Evolutionary conservation across 2,329 filamentous ascomycete genomes (phyloP).

Genomic region (Colletotrichum zoysiae): DNA sequence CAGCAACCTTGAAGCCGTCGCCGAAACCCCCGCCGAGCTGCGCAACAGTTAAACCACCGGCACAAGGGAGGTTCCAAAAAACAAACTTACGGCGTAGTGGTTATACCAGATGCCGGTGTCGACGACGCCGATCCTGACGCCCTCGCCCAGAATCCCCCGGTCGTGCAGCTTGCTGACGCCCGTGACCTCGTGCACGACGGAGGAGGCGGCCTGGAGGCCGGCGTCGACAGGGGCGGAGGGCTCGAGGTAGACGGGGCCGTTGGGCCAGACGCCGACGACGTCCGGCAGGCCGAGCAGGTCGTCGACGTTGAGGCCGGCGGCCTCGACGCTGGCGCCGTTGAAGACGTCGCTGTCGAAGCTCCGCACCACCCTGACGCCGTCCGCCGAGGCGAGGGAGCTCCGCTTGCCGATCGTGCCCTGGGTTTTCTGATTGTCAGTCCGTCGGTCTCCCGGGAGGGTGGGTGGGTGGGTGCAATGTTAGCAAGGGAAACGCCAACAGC

Average conservation of each 20-base stretch:
- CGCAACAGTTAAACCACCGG: background rate
- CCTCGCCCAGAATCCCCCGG: constrained; percentile 53
- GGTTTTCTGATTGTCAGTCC: background rate
- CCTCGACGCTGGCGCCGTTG: constrained; percentile 51
- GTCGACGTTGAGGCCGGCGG: constrained; percentile 50
- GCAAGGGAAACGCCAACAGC: too few relatives aligned
- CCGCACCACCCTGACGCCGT: constrained; percentile 27
- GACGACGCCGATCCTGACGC: constrained; percentile 54
- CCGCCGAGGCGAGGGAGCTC: constrained; percentile 16
- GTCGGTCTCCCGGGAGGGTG: too few relatives aligned
- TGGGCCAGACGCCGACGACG: constrained; percentile 53
- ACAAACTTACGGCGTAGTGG: constrained; percentile 51
- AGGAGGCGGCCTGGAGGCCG: background rate
- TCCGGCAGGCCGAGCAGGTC: constrained; percentile 50
- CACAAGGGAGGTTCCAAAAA: too few relatives aligned
- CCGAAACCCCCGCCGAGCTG: constrained; percentile 39
- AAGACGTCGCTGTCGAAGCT: constrained; percentile 49
- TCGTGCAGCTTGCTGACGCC: constrained; percentile 55
- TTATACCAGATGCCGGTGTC: constrained; percentile 57
- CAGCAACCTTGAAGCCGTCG: constrained; percentile 42
- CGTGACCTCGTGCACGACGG: constrained; percentile 51
- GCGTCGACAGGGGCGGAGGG: constrained; percentile 7
- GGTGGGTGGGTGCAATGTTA: too few relatives aligned
- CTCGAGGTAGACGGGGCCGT: constrained; percentile 22
- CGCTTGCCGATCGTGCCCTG: constrained; percentile 9